A percentile compares a stretch with the other conserved stretches of the same genome.
phyloP scores from a whole-genome alignment of 2,329 filamentous ascomycete species.

The Aureobasidium subglaciale region DNA sequence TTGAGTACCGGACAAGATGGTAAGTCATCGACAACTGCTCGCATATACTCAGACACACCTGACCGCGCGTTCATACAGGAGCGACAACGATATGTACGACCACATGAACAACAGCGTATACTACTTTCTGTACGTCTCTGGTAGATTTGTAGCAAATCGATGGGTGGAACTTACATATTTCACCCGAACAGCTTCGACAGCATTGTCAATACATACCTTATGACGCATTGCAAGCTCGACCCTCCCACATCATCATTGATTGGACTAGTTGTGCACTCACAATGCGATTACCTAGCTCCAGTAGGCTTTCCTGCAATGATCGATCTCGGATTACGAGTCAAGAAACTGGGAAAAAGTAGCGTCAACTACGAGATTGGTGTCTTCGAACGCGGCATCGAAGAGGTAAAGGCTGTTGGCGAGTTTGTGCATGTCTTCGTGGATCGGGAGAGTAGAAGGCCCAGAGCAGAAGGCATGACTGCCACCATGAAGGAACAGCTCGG shows the following conservation, averaged over 20 bases:
- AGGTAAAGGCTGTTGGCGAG: constrained; percentile 75
- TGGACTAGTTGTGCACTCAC: constrained; percentile 76
- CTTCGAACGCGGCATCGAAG: constrained; percentile 66
- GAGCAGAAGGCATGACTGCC: constrained; percentile 55
- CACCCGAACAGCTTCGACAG: constrained; percentile 64
- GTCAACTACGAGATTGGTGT: constrained; percentile 86
- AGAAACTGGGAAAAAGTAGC: constrained; percentile 76
- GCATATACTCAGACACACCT: constrained; percentile 5
- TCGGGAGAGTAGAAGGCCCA: constrained; percentile 61
- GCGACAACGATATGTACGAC: constrained; percentile 90
- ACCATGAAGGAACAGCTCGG: constrained; percentile 44
- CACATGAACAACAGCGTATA: constrained; percentile 92
- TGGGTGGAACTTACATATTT: too few species aligned
- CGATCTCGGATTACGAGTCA: constrained; percentile 74
- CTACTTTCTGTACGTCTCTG: constrained; percentile 57
- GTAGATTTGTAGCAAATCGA: constrained; percentile 18
- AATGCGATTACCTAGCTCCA: constrained; percentile 77
- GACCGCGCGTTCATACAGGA: constrained; percentile 45
- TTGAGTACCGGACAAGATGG: constrained; percentile 86
- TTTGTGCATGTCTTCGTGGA: constrained; percentile 89
- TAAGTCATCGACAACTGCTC: constrained; percentile 29
- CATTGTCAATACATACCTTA: constrained; percentile 81
- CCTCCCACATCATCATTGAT: constrained; percentile 66
- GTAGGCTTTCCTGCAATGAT: constrained; percentile 75
- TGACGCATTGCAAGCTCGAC: constrained; percentile 65